Percentiles rank a stretch among this genome's conserved stretches.
These are phyloP conservation scores for Cryphonectria parasitica DNA, from an alignment of 2,329 filamentous ascomycete species.

Conservation along the genomic window DNA sequence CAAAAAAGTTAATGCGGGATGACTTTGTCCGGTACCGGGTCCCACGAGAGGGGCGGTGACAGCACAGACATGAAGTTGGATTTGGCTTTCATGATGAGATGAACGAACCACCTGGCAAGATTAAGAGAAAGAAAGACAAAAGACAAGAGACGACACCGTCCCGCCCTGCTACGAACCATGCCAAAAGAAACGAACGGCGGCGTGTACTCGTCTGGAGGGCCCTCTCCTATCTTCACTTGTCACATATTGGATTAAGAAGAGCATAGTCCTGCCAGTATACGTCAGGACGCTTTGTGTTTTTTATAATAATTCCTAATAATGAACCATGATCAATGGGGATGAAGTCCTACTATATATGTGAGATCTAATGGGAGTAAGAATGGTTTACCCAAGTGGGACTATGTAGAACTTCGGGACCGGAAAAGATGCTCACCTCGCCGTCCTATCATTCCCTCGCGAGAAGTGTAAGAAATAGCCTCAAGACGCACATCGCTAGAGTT, in stretches of 20 bases:
- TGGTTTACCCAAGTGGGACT: neutral
- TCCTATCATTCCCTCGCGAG: neutral
- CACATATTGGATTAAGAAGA: slow-evolving; percentile 26
- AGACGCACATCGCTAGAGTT: neutral
- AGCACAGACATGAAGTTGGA: slow-evolving; percentile 22
- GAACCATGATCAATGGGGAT: neutral
- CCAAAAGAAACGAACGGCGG: neutral
- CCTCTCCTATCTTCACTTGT: slow-evolving; percentile 23
- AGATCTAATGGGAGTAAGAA: neutral
- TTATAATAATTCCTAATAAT: slow-evolving; percentile 29
- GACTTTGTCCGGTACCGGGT: slow-evolving; percentile 18
- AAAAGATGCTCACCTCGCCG: too few species aligned
- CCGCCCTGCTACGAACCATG: slow-evolving; percentile 2
- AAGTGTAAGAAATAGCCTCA: neutral
- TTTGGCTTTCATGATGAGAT: slow-evolving; percentile 19
- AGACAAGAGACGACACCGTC: slow-evolving; percentile 4
- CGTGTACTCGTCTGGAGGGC: neutral
- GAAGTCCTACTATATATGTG: neutral
- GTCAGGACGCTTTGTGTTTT: slow-evolving; percentile 17
- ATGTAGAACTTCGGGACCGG: neutral
- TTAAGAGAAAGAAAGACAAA: slow-evolving; percentile 1
- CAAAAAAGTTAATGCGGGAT: slow-evolving; percentile 20
- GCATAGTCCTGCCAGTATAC: slow-evolving; percentile 15
- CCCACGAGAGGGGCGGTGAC: neutral
- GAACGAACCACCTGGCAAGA: slow-evolving; percentile 11